Conservation (phyloP, 345 rosid species). For the Syzygium oleosum region DNA sequence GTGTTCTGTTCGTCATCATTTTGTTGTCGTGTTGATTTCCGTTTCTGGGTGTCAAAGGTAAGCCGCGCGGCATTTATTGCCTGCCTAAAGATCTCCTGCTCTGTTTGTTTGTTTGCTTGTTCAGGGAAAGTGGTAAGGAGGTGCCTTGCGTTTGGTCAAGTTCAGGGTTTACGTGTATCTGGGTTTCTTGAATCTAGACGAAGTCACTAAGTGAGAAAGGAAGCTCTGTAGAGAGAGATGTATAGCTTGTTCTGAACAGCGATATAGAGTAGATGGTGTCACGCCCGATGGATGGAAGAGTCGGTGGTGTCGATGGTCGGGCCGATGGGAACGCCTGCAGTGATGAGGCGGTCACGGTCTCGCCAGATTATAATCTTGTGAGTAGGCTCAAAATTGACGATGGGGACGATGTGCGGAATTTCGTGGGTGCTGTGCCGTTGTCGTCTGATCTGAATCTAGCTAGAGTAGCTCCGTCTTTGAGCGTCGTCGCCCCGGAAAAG, state of each 20-base stretch:
- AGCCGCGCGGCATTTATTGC: not conserved
- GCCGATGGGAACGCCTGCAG: constrained; percentile 8
- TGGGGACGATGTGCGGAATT: constrained; percentile 1
- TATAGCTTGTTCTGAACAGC: not conserved
- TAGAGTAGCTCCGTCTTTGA: not conserved
- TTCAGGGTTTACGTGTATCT: not conserved
- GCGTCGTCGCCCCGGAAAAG: not conserved
- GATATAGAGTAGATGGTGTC: not conserved
- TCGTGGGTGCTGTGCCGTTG: not conserved
- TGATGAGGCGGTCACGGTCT: constrained; percentile 6
- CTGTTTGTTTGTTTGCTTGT: not conserved
- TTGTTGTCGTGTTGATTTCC: not conserved
- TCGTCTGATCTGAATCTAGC: constrained; percentile 2
- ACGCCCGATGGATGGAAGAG: not conserved
- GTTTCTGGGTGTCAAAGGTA: not conserved
- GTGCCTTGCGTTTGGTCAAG: constrained; percentile 1
- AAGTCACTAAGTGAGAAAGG: not conserved
- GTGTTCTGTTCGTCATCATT: not conserved
- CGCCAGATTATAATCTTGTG: constrained; percentile 3
- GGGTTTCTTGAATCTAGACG: not conserved
- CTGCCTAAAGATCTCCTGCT: not conserved
- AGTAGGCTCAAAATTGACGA: constrained; percentile 2
- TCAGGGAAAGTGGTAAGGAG: constrained; percentile 13
- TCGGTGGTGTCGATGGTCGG: not conserved
- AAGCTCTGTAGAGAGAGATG: not conserved